phyloP scores from a whole-genome alignment of 768 basidiomycete genomes.

The Mycena chlorophos region DNA sequence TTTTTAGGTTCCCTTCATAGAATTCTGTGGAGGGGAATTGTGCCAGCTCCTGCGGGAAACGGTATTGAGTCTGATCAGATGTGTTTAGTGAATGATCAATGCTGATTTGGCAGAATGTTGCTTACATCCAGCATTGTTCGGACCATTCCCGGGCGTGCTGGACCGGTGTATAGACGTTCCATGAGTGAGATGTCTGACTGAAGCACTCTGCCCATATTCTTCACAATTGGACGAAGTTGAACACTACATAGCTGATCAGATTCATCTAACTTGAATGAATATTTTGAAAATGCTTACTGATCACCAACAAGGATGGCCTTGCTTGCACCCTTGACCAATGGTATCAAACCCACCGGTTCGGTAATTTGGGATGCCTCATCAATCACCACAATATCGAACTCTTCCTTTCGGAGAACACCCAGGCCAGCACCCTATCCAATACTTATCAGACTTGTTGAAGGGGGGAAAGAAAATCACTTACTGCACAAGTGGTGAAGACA shows the following conservation, averaged over 20 bases:
- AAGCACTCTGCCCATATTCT: conserved; percentile 55
- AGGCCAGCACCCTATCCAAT: conserved; percentile 48
- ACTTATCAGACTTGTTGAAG: not conserved
- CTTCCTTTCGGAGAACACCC: conserved; percentile 52
- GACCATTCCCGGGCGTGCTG: conserved; percentile 34
- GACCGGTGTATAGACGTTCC: conserved; percentile 55
- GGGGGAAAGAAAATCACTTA: conserved; percentile 15
- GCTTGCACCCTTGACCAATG: conserved; percentile 62
- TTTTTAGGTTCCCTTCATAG: conserved; percentile 54
- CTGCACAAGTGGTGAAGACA: conserved; percentile 68
- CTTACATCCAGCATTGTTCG: conserved; percentile 65
- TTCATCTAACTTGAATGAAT: not conserved
- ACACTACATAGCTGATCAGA: conserved; percentile 43
- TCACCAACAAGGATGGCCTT: conserved; percentile 66
- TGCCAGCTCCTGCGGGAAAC: conserved; percentile 59
- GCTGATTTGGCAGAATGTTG: not conserved
- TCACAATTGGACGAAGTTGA: conserved; percentile 66
- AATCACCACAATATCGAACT: conserved; percentile 63
- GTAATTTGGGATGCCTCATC: conserved; percentile 75
- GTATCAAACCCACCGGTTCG: conserved; percentile 64
- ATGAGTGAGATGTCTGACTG: conserved; percentile 62
- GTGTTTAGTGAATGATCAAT: not conserved
- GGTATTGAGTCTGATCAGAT: conserved; percentile 53
- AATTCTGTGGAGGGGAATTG: conserved; percentile 64
- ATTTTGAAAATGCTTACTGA: conserved; percentile 49